Conservation (phyloP, 2,329 filamentous ascomycete genomes). For the Fusarium annulatum region DNA sequence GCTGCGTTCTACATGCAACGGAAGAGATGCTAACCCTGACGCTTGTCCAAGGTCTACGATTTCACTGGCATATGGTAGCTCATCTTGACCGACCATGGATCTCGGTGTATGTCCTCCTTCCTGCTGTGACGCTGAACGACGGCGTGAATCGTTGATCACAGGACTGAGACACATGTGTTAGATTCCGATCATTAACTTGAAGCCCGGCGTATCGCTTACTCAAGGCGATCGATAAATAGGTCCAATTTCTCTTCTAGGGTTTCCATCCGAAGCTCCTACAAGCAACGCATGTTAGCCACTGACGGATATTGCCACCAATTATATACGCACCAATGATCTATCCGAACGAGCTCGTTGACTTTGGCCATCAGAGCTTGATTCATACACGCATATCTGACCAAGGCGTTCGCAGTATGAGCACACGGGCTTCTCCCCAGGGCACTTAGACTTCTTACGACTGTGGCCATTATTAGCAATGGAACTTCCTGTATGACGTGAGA, state of each 20-base stretch:
- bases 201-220: neutral
- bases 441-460: neutral
- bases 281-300: too few relatives aligned
- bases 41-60: rapidly evolving
- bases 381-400: neutral
- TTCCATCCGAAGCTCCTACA: neutral
- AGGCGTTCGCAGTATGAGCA: neutral
- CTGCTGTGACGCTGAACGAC: neutral
- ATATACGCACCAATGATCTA: neutral
- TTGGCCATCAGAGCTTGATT: neutral
- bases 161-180: neutral
- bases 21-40: neutral
- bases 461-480: rapidly evolving
- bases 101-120: neutral
- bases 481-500: rapidly evolving
- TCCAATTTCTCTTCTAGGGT: neutral
- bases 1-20: rapidly evolving
- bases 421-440: neutral
- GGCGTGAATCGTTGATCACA: neutral
- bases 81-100: neutral
- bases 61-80: neutral
- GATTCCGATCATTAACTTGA: rapidly evolving
- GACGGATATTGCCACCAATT: too few relatives aligned
- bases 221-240: neutral
- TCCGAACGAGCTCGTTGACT: neutral